Base-by-base conservation (phyloP, 2,329 filamentous ascomycete genomes). In the Gyromitra esculenta region DNA sequence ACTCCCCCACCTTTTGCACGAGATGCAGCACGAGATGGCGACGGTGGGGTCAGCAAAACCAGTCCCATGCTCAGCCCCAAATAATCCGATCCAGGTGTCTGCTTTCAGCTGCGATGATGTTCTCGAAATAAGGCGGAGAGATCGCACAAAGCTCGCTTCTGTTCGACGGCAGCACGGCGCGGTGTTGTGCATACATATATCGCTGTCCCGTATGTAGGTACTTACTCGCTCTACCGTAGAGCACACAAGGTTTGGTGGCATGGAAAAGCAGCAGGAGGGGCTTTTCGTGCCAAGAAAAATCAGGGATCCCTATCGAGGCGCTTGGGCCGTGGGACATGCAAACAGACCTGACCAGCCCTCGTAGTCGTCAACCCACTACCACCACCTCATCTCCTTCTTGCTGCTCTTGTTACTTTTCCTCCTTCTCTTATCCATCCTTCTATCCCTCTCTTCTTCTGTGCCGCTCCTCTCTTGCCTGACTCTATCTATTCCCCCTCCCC, bases 351-450 rank as follows among this genome's bases (percentile, higher is more conserved):
- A 67, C 63, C 62, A 67, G 62, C 69, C 60, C 39, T 72, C 57
- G 15, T 41, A 37, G 68, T 41, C 70, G 8, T 59, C 72, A 52
- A 65, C 25, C 25, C 25, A 31, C 25, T 31, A 31, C 25, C 25
- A 31, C 69, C 73, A 76, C 62, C 73, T 72, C 73, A 72, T 76
- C 73, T 73, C 73, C 62, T 76, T 67, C 68, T 64, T 52, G 48
- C 41, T 73, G 68, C 41, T 52, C 54, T 31, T 31, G 25, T 4
- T 50, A 60, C 59, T 59, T 48, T 59, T 52, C 64, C 56, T 37
- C 37, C 52, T 41, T n/a, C 31, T 60, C 37, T 54, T 31, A 31
- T 43, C 62, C 62, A 66, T 66, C 63, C 41, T 60, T 67, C 50
- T 45, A 45, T 45, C 50, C 35, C n/a, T 45, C 54, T n/a, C 21